Evolutionary conservation across 2,329 filamentous ascomycete genomes (phyloP), one percentile per base, ranked within the genome.

Genomic region (Aspergillus niger): DNA sequence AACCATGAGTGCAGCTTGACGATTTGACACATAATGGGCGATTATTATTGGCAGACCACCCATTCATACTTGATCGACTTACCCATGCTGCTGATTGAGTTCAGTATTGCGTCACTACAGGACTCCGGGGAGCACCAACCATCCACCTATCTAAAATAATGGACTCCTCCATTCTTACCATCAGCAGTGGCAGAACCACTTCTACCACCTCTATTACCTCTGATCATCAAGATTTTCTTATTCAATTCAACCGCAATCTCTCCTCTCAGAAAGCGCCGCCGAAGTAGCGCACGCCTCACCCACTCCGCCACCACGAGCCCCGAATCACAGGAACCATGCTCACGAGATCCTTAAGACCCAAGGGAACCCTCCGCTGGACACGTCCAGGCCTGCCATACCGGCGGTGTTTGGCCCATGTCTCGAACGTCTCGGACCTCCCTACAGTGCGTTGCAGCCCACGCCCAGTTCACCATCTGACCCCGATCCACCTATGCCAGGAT

Each of bases 361-460:
- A 30, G 13, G 43, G 32, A n/a, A 22, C 51, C 24, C 48, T 51
- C 15, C 48, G 52, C 48, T 30, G 53, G 58, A 17, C 47, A 44
- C 57, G 39, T 32, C 43, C 56, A 43, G 39, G 22, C n/a, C 26
- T 60, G 26, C 8, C 15, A 38, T 50, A 38, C n/a, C 61, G 59
- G 30, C 65, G 64, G 51, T 64, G 26, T 36, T 48, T 67, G 15
- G 65, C 67, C 8, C 56, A 65, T 43, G 62, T 65, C n/a, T 52
- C 60, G 11, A 60, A 65, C 38, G 8, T 65, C 10, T 53, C 52
- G 11, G 54, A 62, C 26, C 36, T 66, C 17, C 65, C 65, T 44
- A 43, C 57, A 32, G 65, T 67, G 59, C 55, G 64, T 58, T 2
- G 28, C 26, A 20, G 11, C 10, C 8, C 15, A 44, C 4, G 10